Base-by-base conservation (phyloP, 345 rosid species). In the Eutrema japonicum region DNA sequence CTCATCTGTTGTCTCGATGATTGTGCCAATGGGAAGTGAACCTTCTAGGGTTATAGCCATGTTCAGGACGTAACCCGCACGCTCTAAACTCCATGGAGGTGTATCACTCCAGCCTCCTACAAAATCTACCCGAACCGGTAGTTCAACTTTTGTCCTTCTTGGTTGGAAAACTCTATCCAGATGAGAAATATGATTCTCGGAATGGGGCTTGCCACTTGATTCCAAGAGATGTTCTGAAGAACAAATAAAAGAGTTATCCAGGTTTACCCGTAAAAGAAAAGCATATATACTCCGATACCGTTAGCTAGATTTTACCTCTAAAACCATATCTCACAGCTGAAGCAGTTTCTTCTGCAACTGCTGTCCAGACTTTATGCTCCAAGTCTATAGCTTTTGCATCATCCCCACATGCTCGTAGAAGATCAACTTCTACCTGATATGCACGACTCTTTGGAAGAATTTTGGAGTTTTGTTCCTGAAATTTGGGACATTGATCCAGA, bases 91-190 rank as follows among this genome's bases (percentile, higher is more conserved):
- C 96, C 97, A 91, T 49, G 97, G 98, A 73, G 98, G 98, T 76
- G 98, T 94, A 65, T 91, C 98, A 66, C 97, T 95, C 99, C 97
- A 95, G 55, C 99, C 96, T 49, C 99, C 99, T 49, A 84, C 97
- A 85, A 95, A 92, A 76, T 95, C 96, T 65, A 95, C 89, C 12
- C 96, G 93, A 72, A 95, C 96, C 11, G 96, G 99, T 76, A 95
- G 84, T 77, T 89, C 96, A 18, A 90, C 87, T 72, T 85, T 88
- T 48, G 85, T 83, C 59, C 55, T 85, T 77, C 82, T 85, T 14
- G 84, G 75, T 8, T 74, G 72, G 73, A 85, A 86, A 30, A 75
- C 57, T 42, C 36, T 71, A 50, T 68, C 75, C 60, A 27, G 33
- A 53, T 55, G 47, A 64, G 80, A 53, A 4, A 70, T 79, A 71